Conservation (phyloP, 768 basidiomycete genomes). For the Amyloporia xantha region DNA sequence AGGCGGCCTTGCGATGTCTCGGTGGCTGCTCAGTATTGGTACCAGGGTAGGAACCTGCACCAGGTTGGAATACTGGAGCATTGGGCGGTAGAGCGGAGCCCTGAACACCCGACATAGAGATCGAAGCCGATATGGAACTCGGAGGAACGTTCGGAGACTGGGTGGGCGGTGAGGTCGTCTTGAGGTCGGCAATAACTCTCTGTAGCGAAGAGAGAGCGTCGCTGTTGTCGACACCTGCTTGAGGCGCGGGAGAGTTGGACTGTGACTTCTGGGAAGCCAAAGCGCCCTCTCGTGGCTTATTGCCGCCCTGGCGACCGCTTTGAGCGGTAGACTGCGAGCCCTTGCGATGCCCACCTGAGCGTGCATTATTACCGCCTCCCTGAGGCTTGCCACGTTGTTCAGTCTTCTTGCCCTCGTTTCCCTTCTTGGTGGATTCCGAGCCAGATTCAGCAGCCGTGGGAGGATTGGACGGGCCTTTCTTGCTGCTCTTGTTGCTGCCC, state of each 20-base stretch:
- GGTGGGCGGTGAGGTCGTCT: constrained; percentile 69
- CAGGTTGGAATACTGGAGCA: constrained; percentile 71
- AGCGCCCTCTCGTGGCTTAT: constrained; percentile 33
- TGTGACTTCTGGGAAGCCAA: constrained; percentile 21
- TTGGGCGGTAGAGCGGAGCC: constrained; percentile 53
- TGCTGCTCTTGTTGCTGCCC: constrained; percentile 67
- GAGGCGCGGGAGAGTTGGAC: constrained; percentile 42
- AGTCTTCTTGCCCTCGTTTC: constrained; percentile 47
- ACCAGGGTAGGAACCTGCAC: constrained; percentile 49
- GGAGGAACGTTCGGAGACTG: constrained; percentile 33
- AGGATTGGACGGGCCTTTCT: constrained; percentile 36
- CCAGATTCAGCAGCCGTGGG: constrained; percentile 54
- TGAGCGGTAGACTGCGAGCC: constrained; percentile 53
- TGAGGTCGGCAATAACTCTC: constrained; percentile 89
- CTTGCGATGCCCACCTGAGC: constrained; percentile 44
- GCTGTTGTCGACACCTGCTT: constrained; percentile 55
- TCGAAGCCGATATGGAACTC: constrained; percentile 29
- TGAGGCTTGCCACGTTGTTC: constrained; percentile 36
- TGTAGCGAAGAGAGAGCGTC: constrained; percentile 85
- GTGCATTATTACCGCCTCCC: constrained; percentile 37
- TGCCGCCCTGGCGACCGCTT: constrained; percentile 38
- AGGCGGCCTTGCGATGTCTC: constrained; percentile 78
- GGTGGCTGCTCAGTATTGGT: constrained; percentile 37
- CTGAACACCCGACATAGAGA: constrained; percentile 44
- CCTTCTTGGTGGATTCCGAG: constrained; percentile 61